phyloP scores from a whole-genome alignment of 257 asterid genomes.

The Datura wrightii region DNA sequence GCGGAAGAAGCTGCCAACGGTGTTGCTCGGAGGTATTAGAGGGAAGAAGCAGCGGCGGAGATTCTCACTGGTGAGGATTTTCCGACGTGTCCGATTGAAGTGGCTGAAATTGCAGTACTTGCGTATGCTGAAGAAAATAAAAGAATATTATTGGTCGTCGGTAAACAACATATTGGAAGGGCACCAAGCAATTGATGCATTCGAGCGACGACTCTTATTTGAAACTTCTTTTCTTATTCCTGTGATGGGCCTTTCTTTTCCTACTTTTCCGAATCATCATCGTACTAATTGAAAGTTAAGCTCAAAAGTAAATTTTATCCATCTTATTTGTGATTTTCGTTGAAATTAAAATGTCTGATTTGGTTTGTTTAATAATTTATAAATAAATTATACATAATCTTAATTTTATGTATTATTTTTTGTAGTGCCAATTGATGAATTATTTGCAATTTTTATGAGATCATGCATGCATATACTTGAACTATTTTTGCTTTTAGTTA shows the following conservation, averaged over 20 bases:
- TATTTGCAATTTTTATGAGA: background rate
- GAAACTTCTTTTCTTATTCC: constrained; percentile 78
- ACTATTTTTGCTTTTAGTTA: background rate
- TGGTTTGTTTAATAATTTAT: background rate
- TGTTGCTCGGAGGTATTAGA: constrained; percentile 52
- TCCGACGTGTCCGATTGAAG: constrained; percentile 53
- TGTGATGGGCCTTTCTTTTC: constrained; percentile 62
- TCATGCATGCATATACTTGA: background rate
- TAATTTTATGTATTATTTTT: background rate
- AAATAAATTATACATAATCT: background rate
- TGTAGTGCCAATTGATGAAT: background rate
- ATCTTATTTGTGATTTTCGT: background rate
- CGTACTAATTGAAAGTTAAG: background rate
- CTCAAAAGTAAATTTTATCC: too few relatives aligned
- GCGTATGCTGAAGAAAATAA: constrained; percentile 53
- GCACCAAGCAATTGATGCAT: constrained; percentile 50
- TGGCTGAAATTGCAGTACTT: constrained; percentile 50
- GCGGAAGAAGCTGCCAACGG: constrained; percentile 54
- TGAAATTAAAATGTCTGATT: background rate
- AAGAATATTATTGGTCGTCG: constrained; percentile 44
- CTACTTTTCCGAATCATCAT: constrained; percentile 27
- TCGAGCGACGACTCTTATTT: constrained; percentile 58
- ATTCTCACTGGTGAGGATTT: constrained; percentile 44
- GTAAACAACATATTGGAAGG: constrained; percentile 56
- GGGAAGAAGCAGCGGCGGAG: constrained; percentile 57